A percentile compares a stretch with the other conserved stretches of the same genome.
Conservation (phyloP, 441 rosid genomes). For the Mallotus japonicus region DNA sequence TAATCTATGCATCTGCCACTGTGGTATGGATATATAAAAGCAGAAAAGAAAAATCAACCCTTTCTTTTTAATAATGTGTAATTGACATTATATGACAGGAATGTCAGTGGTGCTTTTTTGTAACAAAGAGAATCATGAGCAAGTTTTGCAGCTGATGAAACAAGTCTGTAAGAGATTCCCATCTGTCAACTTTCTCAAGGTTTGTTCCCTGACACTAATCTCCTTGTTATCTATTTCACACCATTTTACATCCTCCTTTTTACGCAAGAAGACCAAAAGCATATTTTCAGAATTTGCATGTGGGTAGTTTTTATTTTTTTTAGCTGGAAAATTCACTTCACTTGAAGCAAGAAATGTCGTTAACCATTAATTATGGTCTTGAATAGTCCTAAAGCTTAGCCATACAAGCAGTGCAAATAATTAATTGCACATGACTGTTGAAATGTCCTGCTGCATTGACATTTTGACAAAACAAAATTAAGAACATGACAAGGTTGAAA, state of each 20-base stretch:
- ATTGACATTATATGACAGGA: slow-evolving; percentile 29
- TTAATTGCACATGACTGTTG: too few relatives aligned
- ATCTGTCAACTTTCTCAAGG: slow-evolving; percentile 60
- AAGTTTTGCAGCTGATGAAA: slow-evolving; percentile 44
- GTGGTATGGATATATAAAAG: neutral
- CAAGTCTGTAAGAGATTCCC: slow-evolving; percentile 56
- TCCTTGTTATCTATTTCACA: neutral
- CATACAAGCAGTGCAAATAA: too few relatives aligned
- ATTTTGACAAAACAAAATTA: neutral
- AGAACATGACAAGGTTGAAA: neutral
- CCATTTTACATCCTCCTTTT: too few relatives aligned
- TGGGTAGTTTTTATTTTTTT: too few relatives aligned
- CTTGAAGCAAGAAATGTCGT: too few relatives aligned
- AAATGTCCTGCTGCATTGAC: neutral
- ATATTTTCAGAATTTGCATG: too few relatives aligned
- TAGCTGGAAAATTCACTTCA: too few relatives aligned
- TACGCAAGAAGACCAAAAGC: too few relatives aligned
- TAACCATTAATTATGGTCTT: too few relatives aligned
- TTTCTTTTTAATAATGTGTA: neutral
- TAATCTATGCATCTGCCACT: neutral
- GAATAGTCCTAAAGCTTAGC: too few relatives aligned
- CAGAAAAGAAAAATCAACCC: neutral
- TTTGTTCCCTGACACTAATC: slow-evolving; percentile 10
- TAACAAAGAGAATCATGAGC: slow-evolving; percentile 37
- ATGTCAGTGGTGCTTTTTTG: slow-evolving; percentile 51